phyloP scores from a whole-genome alignment of 2,329 filamentous ascomycete species.

The Gaeumannomyces tritici region DNA sequence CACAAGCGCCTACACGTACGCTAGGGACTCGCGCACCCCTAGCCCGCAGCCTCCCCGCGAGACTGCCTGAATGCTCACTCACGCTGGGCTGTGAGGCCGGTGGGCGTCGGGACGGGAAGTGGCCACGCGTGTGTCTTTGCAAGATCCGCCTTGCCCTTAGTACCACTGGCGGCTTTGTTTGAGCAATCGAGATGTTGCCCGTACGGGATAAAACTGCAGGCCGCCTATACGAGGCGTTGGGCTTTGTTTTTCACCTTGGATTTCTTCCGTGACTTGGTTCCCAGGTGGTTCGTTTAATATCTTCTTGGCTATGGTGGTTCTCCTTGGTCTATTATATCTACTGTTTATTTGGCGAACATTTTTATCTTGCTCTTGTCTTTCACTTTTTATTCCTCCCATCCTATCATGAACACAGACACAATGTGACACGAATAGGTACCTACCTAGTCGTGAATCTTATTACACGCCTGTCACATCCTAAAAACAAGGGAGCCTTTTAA shows the following conservation, averaged over 20 bases:
- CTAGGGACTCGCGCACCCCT: conserved; percentile 23
- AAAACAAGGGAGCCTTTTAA: background rate
- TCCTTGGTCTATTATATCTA: background rate
- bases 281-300: background rate
- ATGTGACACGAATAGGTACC: background rate
- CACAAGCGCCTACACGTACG: conserved; percentile 18
- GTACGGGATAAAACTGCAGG: background rate
- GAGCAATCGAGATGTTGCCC: background rate
- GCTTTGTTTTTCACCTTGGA: background rate
- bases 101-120: background rate
- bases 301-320: background rate
- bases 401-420: background rate
- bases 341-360: background rate
- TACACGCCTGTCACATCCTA: background rate
- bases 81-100: background rate
- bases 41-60: conserved; percentile 5
- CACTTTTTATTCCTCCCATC: background rate
- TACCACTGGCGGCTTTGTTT: background rate
- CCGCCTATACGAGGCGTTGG: background rate
- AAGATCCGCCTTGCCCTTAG: background rate
- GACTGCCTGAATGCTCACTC: background rate
- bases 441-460: background rate
- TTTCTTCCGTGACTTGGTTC: background rate
- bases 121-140: background rate
- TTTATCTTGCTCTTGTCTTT: background rate